Conservation (phyloP, 495 filamentous ascomycete species). For the Letharia lupina region DNA sequence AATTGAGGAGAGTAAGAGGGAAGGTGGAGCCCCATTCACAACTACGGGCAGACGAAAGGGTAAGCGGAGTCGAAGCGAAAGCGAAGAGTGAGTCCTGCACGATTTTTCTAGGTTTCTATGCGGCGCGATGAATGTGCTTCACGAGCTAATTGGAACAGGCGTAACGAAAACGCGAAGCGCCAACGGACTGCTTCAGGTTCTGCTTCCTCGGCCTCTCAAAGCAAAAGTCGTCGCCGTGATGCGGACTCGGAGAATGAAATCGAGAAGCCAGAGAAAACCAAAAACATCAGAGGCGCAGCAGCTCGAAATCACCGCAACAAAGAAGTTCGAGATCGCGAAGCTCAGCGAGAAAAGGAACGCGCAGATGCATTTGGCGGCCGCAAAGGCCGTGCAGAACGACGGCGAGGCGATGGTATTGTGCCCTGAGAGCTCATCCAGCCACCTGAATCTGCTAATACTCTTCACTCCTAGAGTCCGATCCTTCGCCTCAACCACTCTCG, state of each 20-base stretch:
- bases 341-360: slow-evolving; percentile 58
- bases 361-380: slow-evolving; percentile 57
- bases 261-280: slow-evolving; percentile 40
- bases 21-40: slow-evolving; percentile 40
- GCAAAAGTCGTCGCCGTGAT: slow-evolving; percentile 39
- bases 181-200: slow-evolving; percentile 71
- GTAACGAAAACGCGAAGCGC: slow-evolving; percentile 51
- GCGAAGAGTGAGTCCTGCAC: slow-evolving; percentile 68
- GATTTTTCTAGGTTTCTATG: slow-evolving; percentile 20
- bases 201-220: slow-evolving; percentile 47
- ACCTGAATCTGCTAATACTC: slow-evolving; percentile 14
- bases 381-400: slow-evolving; percentile 63
- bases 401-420: slow-evolving; percentile 67
- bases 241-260: slow-evolving; percentile 66
- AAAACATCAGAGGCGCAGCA: slow-evolving; percentile 56
- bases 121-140: slow-evolving; percentile 5
- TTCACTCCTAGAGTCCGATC: slow-evolving; percentile 46
- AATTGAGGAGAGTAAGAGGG: slow-evolving; percentile 89
- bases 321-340: slow-evolving; percentile 54
- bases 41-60: slow-evolving; percentile 50
- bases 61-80: slow-evolving; percentile 83
- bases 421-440: background rate
- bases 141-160: slow-evolving; percentile 29
- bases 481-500: slow-evolving; percentile 48
- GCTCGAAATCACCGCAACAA: slow-evolving; percentile 64